phyloP scores from a whole-genome alignment of 495 filamentous ascomycete genomes.

The Aspergillus nanangensis region DNA sequence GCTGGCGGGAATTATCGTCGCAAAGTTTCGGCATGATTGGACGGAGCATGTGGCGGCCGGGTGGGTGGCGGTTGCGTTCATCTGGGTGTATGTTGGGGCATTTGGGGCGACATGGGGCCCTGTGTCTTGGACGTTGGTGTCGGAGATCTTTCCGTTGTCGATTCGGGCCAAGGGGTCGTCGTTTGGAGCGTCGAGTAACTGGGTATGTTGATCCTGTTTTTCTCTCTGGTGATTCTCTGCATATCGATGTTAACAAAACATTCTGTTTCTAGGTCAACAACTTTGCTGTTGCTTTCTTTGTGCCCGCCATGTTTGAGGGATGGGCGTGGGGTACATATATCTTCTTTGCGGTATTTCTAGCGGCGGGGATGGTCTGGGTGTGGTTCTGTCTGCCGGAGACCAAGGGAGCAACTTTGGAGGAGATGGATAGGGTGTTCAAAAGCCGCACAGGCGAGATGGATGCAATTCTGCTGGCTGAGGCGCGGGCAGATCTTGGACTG shows the following conservation, averaged over 20 bases:
- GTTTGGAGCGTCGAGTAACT: constrained; percentile 39
- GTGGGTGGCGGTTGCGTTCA: constrained; percentile 37
- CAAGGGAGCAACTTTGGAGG: constrained; percentile 63
- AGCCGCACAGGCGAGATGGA: constrained; percentile 34
- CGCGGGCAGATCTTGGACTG: no score
- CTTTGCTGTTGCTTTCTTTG: constrained; percentile 44
- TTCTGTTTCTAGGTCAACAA: no score
- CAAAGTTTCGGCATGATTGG: constrained; percentile 32
- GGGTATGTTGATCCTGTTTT: no score
- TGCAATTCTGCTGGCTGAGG: no score
- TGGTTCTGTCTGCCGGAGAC: constrained; percentile 52
- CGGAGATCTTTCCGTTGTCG: constrained; percentile 42
- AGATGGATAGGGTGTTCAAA: constrained; percentile 50
- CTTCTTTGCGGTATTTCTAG: constrained; percentile 33
- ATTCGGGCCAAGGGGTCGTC: constrained; percentile 43
- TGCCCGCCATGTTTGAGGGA: constrained; percentile 41
- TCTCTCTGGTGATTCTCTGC: no score
- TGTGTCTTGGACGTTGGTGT: constrained; percentile 21
- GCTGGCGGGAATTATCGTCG: constrained; percentile 44
- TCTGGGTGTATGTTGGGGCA: constrained; percentile 35
- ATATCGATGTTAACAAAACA: no score
- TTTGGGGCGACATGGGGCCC: constrained; percentile 64
- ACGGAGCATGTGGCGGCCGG: constrained; percentile 32
- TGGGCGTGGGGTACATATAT: constrained; percentile 48
- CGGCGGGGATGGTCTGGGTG: constrained; percentile 36